Evolutionary conservation across 2,329 filamentous ascomycete genomes (phyloP).

Genomic region (Microsporum canis): DNA sequence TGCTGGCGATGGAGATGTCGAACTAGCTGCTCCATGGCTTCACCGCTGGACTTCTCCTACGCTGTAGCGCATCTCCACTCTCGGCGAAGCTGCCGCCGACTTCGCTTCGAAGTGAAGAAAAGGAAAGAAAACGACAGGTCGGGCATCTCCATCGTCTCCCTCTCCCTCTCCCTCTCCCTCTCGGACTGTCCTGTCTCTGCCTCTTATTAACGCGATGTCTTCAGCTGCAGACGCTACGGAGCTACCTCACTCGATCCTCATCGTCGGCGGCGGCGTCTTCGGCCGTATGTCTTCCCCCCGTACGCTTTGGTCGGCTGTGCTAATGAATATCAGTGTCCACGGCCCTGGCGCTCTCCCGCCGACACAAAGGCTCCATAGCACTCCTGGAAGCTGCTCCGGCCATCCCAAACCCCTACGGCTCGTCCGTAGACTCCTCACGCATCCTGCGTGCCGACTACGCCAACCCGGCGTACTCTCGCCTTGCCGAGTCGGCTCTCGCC

Average conservation of each 20-base stretch:
- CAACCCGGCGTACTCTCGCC: slow-evolving; percentile 60
- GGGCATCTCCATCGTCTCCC: not conserved
- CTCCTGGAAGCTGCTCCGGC: slow-evolving; percentile 45
- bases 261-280: slow-evolving; percentile 35
- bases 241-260: slow-evolving; percentile 29
- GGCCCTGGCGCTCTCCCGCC: slow-evolving; percentile 57
- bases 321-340: slow-evolving; percentile 41
- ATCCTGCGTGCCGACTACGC: slow-evolving; percentile 69
- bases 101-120: not conserved
- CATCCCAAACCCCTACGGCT: slow-evolving; percentile 49
- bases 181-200: not conserved
- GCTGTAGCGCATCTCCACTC: not conserved
- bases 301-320: not conserved
- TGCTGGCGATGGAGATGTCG: too few species aligned
- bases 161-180: not conserved
- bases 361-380: slow-evolving; percentile 42
- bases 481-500: slow-evolving; percentile 61
- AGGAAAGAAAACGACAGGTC: not conserved
- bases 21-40: too few species aligned
- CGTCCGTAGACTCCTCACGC: slow-evolving; percentile 50
- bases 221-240: not conserved
- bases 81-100: not conserved
- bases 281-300: slow-evolving; percentile 26
- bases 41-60: not conserved
- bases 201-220: not conserved